A percentile compares a stretch with the other conserved stretches of the same genome.
Evolutionary conservation across 2,329 filamentous ascomycete genomes (phyloP).

Genomic region (Colletotrichum musae): DNA sequence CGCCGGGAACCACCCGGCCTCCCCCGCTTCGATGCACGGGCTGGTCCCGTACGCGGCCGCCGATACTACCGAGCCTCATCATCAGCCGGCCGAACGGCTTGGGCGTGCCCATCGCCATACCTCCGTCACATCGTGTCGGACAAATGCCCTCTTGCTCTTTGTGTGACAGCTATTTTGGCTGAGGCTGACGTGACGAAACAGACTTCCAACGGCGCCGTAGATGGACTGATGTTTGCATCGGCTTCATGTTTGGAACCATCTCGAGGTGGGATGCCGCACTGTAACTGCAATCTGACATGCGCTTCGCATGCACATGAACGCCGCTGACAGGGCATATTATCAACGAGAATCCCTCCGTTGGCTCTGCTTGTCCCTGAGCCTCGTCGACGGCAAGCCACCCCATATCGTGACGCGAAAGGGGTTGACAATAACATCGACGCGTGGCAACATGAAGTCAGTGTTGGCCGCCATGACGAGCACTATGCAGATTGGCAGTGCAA

Average conservation of each 20-base stretch:
- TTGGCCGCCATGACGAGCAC: neutral
- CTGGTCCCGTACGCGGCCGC: slow-evolving; percentile 13
- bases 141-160: neutral
- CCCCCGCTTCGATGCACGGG: slow-evolving; percentile 13
- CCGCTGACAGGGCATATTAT: neutral
- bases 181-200: slow-evolving; percentile 1
- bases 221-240: slow-evolving; percentile 6
- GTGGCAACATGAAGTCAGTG: neutral
- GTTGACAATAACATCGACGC: neutral
- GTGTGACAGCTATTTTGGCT: neutral
- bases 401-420: neutral
- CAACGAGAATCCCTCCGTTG: neutral
- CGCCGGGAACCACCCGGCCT: slow-evolving; percentile 23
- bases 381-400: neutral
- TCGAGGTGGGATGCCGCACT: neutral
- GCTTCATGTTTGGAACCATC: neutral
- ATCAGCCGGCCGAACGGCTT: slow-evolving; percentile 14
- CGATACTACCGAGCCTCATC: slow-evolving; percentile 2
- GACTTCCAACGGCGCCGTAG: neutral
- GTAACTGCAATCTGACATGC: neutral
- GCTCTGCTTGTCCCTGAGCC: neutral
- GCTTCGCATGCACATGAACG: neutral
- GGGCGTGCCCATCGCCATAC: neutral
- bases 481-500: neutral
- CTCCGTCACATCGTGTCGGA: neutral